A percentile compares a stretch with the other conserved stretches of the same genome.
Evolutionary conservation across 176 grass and related monocot species (phyloP).

Genomic region (Carex parvula): DNA sequence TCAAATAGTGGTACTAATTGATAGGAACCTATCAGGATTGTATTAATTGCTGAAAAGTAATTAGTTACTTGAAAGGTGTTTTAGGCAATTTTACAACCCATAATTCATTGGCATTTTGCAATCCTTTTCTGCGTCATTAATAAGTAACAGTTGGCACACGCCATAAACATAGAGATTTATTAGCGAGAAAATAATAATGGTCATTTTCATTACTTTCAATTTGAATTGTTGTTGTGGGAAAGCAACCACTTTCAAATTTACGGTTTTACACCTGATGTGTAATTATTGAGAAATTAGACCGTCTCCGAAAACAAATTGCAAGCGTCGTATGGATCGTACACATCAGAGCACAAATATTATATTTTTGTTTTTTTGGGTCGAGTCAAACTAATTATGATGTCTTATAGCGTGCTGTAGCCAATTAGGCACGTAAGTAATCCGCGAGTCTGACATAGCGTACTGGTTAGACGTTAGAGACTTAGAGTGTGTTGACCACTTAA

Average conservation of each 20-base stretch:
- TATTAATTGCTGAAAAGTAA: not conserved
- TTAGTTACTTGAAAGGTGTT: not conserved
- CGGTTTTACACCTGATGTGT: not conserved
- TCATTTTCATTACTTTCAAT: constrained; percentile 2
- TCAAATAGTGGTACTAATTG: not conserved
- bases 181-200: constrained; percentile 2
- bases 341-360: no score
- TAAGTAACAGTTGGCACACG: not conserved
- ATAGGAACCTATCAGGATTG: not conserved
- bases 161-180: constrained; percentile 1
- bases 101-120: not conserved
- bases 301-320: not conserved
- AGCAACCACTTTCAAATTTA: not conserved
- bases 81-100: not conserved
- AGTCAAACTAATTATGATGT: not conserved
- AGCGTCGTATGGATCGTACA: not conserved
- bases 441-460: not conserved
- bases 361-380: no score
- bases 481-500: not conserved
- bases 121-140: constrained; percentile 21
- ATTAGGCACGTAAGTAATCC: not conserved
- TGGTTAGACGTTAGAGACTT: not conserved
- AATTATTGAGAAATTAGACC: not conserved
- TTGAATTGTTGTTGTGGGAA: constrained; percentile 6
- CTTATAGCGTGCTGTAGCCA: no score